Base-by-base conservation (phyloP, 441 rosid species). In the Lepidium campestre region DNA sequence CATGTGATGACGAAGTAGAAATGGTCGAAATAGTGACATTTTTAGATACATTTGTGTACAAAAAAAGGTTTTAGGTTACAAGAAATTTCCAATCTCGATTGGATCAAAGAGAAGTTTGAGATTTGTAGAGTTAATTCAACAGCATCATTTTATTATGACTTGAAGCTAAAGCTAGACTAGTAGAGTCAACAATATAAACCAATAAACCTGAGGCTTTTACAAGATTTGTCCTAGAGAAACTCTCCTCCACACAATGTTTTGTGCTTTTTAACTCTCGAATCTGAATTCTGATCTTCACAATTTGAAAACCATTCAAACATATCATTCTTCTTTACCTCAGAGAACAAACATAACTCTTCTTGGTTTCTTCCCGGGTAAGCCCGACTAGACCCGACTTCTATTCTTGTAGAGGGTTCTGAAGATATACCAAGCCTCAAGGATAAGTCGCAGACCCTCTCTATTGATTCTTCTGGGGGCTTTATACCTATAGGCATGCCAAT, bases 371-470 rank as follows among this genome's bases (percentile, higher is more conserved):
- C 79, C 10, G 39, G 62, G 68, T 78, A 76, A 70, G 46, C 64
- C 14, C 68, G 80, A 61, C 65, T 76, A 56, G 65, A 77, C 70
- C 77, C 91, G 36, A 46, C 69, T 41, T 78, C 86, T 77, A 22
- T 34, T 64, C 76, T 80, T 61, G 45, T 63, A 17, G 65, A 64
- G 2, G 81, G 80, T 37, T 82, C 86, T 42, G 85, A 72, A 27
- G 76, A 77, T 57, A 67, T 73, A 77, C 96, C 91, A 74, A 93
- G 83, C 78, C 95, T 80, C 78, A 93, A 78, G 23, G 96, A 86
- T 50, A 93, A 80, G 82, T 93, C 97, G 59, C 96, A 93, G 18
- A 78, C 76, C 49, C 49, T 69, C 69, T 67, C 80, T 36, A 72
- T 58, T 36, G 77, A 65, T 66, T 68, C 83, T 75, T 75, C 82